These are phyloP conservation scores for Sparassis latifolia DNA, from an alignment of 1,284 basidiomycete genomes.

Conservation along the genomic window DNA sequence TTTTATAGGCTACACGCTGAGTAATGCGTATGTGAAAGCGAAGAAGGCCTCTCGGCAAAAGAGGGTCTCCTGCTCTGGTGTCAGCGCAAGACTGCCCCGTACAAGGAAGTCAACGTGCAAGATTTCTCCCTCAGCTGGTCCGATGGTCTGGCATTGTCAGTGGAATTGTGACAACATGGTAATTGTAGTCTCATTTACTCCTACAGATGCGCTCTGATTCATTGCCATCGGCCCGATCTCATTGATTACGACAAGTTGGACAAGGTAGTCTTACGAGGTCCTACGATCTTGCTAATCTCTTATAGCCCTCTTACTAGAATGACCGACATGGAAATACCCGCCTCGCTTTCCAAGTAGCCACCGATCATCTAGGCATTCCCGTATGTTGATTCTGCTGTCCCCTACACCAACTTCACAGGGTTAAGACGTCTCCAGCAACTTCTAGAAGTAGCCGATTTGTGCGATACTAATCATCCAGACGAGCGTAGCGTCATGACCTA, in stretches of 20 bases:
- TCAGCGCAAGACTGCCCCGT: conserved; percentile 90
- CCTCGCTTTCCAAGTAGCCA: conserved; percentile 82
- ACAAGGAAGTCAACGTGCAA: conserved; percentile 88
- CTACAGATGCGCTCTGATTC: conserved; percentile 88
- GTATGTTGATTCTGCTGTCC: conserved; percentile 39
- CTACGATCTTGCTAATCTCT: not conserved
- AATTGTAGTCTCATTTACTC: conserved; percentile 3
- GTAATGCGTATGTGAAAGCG: conserved; percentile 42
- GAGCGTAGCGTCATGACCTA: conserved; percentile 96
- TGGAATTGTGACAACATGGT: conserved; percentile 11
- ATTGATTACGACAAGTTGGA: conserved; percentile 83
- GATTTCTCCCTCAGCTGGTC: conserved; percentile 93
- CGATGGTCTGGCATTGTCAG: conserved; percentile 91
- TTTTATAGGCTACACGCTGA: conserved; percentile 5
- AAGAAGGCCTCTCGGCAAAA: conserved; percentile 95
- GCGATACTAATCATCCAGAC: conserved; percentile 82
- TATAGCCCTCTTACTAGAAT: conserved; percentile 30
- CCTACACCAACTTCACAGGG: conserved; percentile 2
- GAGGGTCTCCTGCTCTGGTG: conserved; percentile 97
- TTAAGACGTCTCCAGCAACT: conserved; percentile 56
- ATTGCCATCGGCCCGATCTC: conserved; percentile 93
- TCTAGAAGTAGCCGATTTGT: conserved; percentile 95
- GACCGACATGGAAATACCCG: conserved; percentile 79
- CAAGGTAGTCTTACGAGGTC: conserved; percentile 42
- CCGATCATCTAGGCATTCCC: conserved; percentile 83